Evolutionary conservation across 2,329 filamentous ascomycete species (phyloP).

Genomic region (Fonsecaea monophora): DNA sequence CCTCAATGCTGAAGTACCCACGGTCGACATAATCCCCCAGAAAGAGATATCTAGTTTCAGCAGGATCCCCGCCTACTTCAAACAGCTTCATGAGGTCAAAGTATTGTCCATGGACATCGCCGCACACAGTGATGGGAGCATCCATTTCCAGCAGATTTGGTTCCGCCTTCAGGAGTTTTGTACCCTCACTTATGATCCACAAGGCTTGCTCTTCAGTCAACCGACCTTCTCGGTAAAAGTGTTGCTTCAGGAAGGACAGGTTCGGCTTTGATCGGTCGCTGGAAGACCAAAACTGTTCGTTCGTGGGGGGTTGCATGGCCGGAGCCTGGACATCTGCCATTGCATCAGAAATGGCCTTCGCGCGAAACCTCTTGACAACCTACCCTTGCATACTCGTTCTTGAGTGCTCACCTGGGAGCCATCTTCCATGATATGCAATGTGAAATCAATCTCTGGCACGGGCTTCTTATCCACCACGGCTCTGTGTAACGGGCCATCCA

Average conservation of each 20-base stretch:
- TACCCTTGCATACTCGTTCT: constrained; percentile 99
- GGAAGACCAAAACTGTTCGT: constrained; percentile 93
- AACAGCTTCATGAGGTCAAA: constrained; percentile 99
- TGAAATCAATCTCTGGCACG: constrained; percentile 97
- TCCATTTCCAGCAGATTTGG: constrained; percentile 99
- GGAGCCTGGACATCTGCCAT: constrained; percentile 91
- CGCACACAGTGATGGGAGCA: constrained; percentile 96
- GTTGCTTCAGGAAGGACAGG: constrained; percentile 93
- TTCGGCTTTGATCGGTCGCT: constrained; percentile 87
- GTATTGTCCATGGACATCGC: constrained; percentile 98
- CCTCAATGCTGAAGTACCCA: constrained; percentile 98
- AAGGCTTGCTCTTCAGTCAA: constrained; percentile 96
- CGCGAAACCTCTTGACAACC: constrained; percentile 31
- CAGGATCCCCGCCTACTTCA: constrained; percentile 94
- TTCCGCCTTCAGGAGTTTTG: constrained; percentile 84
- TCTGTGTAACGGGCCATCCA: constrained; percentile 69
- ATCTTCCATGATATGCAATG: constrained; percentile 98
- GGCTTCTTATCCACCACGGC: constrained; percentile 95
- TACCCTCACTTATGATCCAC: constrained; percentile 89
- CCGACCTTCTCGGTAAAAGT: constrained; percentile 96
- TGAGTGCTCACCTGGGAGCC: constrained; percentile 91
- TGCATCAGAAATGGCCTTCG: constrained; percentile 15
- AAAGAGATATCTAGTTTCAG: constrained; percentile 96
- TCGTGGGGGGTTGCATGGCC: constrained; percentile 87
- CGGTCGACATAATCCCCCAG: constrained; percentile 97